A percentile compares a stretch with the other conserved stretches of the same genome.
These are phyloP conservation scores for Pholiota molesta DNA, from an alignment of 768 basidiomycete genomes.

Conservation along the genomic window DNA sequence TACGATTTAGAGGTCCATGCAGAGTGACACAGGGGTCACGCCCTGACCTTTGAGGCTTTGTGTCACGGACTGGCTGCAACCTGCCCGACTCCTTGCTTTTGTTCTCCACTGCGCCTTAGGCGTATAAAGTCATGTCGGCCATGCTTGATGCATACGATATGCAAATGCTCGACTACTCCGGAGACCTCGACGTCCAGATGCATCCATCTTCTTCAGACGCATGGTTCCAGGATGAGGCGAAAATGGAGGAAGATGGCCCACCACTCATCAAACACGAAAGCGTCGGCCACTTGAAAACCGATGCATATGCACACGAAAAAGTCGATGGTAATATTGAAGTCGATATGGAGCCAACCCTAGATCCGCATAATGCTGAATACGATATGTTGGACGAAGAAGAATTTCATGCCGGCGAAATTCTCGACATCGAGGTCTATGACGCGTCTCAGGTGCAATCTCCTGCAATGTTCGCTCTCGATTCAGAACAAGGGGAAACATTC, in stretches of 20 bases:
- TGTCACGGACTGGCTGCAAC: not conserved
- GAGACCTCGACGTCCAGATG: conserved; percentile 66
- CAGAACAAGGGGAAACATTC: not conserved
- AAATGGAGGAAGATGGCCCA: conserved; percentile 60
- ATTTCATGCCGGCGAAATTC: conserved; percentile 32
- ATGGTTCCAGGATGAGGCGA: conserved; percentile 55
- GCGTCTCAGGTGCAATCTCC: conserved; percentile 29
- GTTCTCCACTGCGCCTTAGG: not conserved
- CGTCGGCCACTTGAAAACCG: conserved; percentile 16
- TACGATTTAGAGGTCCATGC: conserved; percentile 14
- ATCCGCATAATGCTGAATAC: conserved; percentile 51
- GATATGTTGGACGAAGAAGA: conserved; percentile 54
- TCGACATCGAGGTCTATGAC: conserved; percentile 55
- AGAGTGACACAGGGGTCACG: not conserved
- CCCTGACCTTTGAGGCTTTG: not conserved
- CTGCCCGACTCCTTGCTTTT: not conserved
- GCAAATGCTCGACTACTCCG: conserved; percentile 63
- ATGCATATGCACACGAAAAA: conserved; percentile 26
- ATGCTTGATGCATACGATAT: conserved; percentile 61
- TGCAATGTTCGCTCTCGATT: conserved; percentile 14
- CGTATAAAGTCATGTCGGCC: conserved; percentile 32
- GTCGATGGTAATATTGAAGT: conserved; percentile 55
- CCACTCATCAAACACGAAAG: conserved; percentile 24
- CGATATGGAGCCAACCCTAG: conserved; percentile 64
- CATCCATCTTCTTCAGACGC: conserved; percentile 48